Percentiles rank a stretch among this genome's conserved stretches.
phyloP scores from a whole-genome alignment of 495 filamentous ascomycete genomes.

The Penicillium macrosclerotiorum region DNA sequence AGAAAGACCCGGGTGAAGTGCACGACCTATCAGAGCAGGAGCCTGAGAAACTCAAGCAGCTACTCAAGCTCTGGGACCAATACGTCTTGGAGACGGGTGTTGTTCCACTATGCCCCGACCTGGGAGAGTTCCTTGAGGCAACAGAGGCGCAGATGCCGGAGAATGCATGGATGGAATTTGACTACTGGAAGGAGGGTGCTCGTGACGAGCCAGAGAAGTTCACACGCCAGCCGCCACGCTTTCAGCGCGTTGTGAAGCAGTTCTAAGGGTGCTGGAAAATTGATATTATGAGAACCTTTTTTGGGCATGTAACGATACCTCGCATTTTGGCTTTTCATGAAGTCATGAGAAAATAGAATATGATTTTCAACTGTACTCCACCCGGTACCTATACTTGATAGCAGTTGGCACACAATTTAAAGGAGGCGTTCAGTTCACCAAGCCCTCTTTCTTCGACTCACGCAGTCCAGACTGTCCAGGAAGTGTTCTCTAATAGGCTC shows the following conservation, averaged over 20 bases:
- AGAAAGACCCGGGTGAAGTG: constrained; percentile 50
- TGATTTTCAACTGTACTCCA: not conserved
- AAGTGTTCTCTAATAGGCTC: no score
- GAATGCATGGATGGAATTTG: constrained; percentile 68
- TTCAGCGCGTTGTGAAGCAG: constrained; percentile 50
- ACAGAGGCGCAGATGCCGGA: constrained; percentile 67
- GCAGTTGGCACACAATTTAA: no score
- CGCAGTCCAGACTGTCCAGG: no score
- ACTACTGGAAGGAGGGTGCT: constrained; percentile 65
- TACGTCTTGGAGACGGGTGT: constrained; percentile 62
- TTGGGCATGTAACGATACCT: constrained; percentile 8
- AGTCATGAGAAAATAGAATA: constrained; percentile 13
- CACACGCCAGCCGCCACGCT: constrained; percentile 47
- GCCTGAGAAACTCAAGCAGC: constrained; percentile 50
- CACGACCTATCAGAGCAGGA: constrained; percentile 57
- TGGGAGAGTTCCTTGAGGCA: constrained; percentile 49
- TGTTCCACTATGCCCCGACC: constrained; percentile 42
- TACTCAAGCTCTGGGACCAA: constrained; percentile 55
- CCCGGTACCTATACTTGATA: not conserved
- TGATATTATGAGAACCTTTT: not conserved
- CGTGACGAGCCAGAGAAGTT: constrained; percentile 56
- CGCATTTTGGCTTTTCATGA: not conserved
- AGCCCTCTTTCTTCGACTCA: no score
- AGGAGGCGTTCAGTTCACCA: no score
- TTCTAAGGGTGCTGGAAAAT: constrained; percentile 35